phyloP scores from a whole-genome alignment of 2,329 filamentous ascomycete genomes.

The Arthrobotrys musiformis region DNA sequence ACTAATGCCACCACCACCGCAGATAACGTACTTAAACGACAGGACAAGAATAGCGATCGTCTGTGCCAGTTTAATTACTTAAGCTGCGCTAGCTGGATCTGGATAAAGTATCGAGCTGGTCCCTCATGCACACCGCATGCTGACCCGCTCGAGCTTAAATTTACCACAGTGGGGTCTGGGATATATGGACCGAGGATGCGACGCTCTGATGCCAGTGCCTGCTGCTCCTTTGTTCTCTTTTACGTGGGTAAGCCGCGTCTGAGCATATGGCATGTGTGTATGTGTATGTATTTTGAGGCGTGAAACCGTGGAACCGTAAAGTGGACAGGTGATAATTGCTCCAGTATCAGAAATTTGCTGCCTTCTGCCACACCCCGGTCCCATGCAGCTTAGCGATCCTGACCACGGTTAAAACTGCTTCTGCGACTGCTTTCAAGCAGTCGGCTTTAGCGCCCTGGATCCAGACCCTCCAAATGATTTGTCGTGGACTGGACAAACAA shows the following conservation, averaged over 20 bases:
- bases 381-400: slow-evolving; percentile 1
- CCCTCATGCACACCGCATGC: slow-evolving; percentile 29
- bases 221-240: neutral
- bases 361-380: slow-evolving; percentile 3
- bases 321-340: slow-evolving; percentile 12
- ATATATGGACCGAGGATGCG: neutral
- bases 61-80: slow-evolving; percentile 10
- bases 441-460: neutral
- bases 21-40: slow-evolving; percentile 20
- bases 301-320: neutral
- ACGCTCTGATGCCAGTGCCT: neutral
- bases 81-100: slow-evolving; percentile 15
- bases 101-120: slow-evolving; percentile 22
- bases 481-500: neutral
- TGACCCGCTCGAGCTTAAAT: slow-evolving; percentile 32
- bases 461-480: neutral
- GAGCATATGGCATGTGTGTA: neutral
- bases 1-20: neutral
- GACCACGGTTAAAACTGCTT: neutral
- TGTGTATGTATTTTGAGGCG: neutral
- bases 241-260: neutral
- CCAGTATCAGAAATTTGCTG: slow-evolving; percentile 6
- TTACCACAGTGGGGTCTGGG: slow-evolving; percentile 13
- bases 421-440: neutral
- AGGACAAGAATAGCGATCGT: neutral